phyloP scores from a whole-genome alignment of 768 basidiomycete genomes.

The Tephrocybe sp. region DNA sequence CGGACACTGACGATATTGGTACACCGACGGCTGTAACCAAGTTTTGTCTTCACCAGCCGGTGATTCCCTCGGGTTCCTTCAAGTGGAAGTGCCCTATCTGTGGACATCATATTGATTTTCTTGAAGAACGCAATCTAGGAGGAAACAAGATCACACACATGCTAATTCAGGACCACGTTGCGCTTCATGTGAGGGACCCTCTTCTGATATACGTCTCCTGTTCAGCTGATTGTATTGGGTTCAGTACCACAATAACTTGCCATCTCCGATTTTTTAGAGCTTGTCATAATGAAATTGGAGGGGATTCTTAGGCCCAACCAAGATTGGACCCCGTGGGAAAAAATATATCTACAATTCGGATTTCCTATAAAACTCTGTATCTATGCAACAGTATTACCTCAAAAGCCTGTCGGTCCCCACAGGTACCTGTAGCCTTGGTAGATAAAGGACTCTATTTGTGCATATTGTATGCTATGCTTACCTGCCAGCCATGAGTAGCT shows the following conservation, averaged over 20 bases:
- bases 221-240: too few species aligned
- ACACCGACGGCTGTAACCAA: slow-evolving; percentile 16
- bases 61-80: slow-evolving; percentile 38
- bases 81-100: slow-evolving; percentile 58
- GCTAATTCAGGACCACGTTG: too few species aligned
- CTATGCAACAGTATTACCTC: not conserved
- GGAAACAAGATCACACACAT: too few species aligned
- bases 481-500: slow-evolving; percentile 61
- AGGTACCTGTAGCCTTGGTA: not conserved
- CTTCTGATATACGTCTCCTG: too few species aligned
- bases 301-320: too few species aligned
- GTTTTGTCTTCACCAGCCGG: slow-evolving; percentile 32
- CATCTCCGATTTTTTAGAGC: too few species aligned
- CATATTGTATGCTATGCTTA: slow-evolving; percentile 20
- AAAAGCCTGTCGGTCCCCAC: slow-evolving; percentile 5
- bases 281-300: too few species aligned
- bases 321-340: too few species aligned
- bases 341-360: too few species aligned
- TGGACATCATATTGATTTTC: slow-evolving; percentile 42
- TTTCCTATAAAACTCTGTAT: too few species aligned
- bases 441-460: not conserved
- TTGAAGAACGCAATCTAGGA: slow-evolving; percentile 18
- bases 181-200: too few species aligned
- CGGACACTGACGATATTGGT: slow-evolving; percentile 23
- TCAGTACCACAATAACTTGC: too few species aligned